Base-by-base conservation (phyloP, 176 grass and related monocot genomes). In the Phragmites australis region DNA sequence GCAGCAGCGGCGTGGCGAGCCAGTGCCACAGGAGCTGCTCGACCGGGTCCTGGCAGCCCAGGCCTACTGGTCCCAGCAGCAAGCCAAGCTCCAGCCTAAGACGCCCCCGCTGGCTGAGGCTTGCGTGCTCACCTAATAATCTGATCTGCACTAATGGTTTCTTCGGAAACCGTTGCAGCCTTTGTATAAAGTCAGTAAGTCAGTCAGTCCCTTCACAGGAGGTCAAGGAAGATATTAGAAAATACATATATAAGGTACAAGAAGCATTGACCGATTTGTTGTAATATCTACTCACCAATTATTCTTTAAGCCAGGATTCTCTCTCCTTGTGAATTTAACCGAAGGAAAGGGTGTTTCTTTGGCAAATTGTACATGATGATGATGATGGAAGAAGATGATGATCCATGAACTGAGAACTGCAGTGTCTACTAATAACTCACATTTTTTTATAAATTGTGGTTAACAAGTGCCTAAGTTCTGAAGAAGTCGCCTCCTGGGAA, bases 1-100 rank as follows among this genome's bases (percentile, higher is more conserved):
- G 1, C 96, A 98, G 80, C 96, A 94, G 43, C 87, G 96, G 84
- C 87, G 96, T 37, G 96, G 96, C 14, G 92, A 94, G 87, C 96
- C 96, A 0, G 96, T 98, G 55, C 96, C 96, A 29, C 96, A 98
- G 70, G 92, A 93, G 26, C 86, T 98, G 72, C 90, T 98, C 31
- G 96, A 98, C 79, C 74, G 96, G 65, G 96, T 98, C 18, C 96
- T 98, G 53, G 88, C 88, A 0, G 75, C 96, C 46, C 96, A 98
- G 76, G 78, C 90, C 32, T 95, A 95, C 64, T 98, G 96, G 96
- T 83, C 92, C 67, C 92, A 94, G 86, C 92, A 95, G 72, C 96
- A 98, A 89, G 92, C 95, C 81, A 98, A 87, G 88, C 92, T 94
- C 77, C 95, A 94, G 82, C 75, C 80, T 81, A 94, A 95, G 90